These are phyloP conservation scores for Cicer cuneatum DNA, from an alignment of 306 rosid genomes.

Conservation along the genomic window DNA sequence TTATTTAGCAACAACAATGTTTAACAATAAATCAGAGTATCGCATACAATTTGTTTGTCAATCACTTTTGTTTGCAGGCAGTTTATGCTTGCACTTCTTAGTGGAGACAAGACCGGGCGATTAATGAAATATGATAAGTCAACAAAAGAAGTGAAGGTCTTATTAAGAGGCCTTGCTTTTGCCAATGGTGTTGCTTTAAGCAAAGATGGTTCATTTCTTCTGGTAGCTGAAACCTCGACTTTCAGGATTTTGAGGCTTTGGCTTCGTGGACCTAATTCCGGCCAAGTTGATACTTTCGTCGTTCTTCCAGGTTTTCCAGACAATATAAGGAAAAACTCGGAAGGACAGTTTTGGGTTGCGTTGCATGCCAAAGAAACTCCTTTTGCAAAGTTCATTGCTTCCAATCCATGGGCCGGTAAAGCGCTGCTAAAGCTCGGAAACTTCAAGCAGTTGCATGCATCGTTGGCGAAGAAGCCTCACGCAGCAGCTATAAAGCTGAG, in stretches of 20 bases:
- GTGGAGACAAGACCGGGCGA: conserved; percentile 78
- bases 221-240: conserved; percentile 75
- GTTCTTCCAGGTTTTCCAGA: conserved; percentile 86
- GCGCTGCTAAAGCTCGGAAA: conserved; percentile 60
- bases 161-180: conserved; percentile 66
- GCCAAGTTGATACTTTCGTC: conserved; percentile 64
- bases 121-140: conserved; percentile 66
- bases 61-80: conserved; percentile 61
- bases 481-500: conserved; percentile 72
- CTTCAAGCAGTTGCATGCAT: conserved; percentile 63
- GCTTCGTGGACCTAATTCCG: conserved; percentile 84
- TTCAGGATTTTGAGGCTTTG: conserved; percentile 71
- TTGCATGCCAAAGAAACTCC: conserved; percentile 69
- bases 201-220: conserved; percentile 71
- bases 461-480: conserved; percentile 69
- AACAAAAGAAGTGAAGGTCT: conserved; percentile 70
- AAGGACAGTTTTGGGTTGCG: conserved; percentile 91
- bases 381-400: conserved; percentile 53
- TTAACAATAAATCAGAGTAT: no score
- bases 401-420: conserved; percentile 65
- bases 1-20: no score
- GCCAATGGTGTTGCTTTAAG: conserved; percentile 88
- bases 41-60: no score
- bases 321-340: conserved; percentile 70
- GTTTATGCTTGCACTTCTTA: conserved; percentile 66